A percentile compares a stretch with the other conserved stretches of the same genome.
Conservation (phyloP, 2,329 filamentous ascomycete genomes). For the Pseudocercospora crystallina region DNA sequence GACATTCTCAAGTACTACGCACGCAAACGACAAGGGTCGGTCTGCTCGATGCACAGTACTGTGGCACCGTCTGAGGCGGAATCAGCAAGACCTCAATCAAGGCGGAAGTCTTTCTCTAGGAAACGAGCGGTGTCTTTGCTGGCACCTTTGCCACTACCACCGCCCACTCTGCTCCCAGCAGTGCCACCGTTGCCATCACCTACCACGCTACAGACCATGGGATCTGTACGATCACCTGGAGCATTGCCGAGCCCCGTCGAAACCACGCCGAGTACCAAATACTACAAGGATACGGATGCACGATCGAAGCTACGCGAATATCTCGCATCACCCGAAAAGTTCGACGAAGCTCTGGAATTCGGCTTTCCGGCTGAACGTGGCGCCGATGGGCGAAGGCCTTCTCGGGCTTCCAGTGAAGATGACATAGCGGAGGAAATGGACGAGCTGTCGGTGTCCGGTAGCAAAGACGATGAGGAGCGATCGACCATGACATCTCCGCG, state of each 20-base stretch:
- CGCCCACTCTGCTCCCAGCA: slow-evolving; percentile 29
- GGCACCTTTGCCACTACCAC: slow-evolving; percentile 30
- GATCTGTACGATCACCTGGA: slow-evolving; percentile 6
- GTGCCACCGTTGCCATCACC: slow-evolving; percentile 23
- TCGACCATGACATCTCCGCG: slow-evolving; percentile 3
- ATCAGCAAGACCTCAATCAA: background rate
- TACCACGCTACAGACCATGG: slow-evolving; percentile 4
- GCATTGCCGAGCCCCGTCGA: slow-evolving; percentile 3
- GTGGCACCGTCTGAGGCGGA: slow-evolving; percentile 4
- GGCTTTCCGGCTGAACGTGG: slow-evolving; percentile 64
- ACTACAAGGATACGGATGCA: slow-evolving; percentile 89
- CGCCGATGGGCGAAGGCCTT: background rate
- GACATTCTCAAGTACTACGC: slow-evolving; percentile 9
- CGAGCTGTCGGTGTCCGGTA: slow-evolving; percentile 13
- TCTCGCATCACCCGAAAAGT: slow-evolving; percentile 86
- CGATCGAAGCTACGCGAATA: slow-evolving; percentile 82
- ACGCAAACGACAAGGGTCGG: slow-evolving; percentile 15
- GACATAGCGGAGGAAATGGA: slow-evolving; percentile 10
- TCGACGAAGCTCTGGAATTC: slow-evolving; percentile 92
- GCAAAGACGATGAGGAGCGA: slow-evolving; percentile 16
- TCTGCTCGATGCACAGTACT: slow-evolving; percentile 14
- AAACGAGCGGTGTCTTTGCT: slow-evolving; percentile 24
- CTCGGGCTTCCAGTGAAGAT: slow-evolving; percentile 6
- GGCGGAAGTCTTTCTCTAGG: slow-evolving; percentile 19
- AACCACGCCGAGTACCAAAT: slow-evolving; percentile 34